phyloP scores from a whole-genome alignment of 1,284 basidiomycete genomes.

The Xanthoconium separans region DNA sequence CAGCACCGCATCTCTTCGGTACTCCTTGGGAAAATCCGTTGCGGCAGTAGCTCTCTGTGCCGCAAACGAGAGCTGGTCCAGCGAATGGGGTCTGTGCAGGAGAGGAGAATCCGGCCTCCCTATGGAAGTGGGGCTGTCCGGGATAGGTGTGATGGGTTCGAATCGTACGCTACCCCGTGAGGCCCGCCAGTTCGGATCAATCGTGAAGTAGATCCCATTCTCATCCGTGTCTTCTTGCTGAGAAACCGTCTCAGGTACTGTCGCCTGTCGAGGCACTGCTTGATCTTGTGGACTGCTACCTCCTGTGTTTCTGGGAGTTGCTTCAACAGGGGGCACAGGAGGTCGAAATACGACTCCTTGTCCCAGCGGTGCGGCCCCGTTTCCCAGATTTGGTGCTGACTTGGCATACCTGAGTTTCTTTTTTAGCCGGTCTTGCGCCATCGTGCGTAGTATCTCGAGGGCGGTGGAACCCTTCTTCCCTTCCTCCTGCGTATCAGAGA shows the following conservation, averaged over 20 bases:
- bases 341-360: neutral
- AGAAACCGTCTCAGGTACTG: neutral
- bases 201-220: slow-evolving; percentile 30
- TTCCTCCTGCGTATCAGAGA: slow-evolving; percentile 1
- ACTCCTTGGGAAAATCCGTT: neutral
- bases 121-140: slow-evolving; percentile 6
- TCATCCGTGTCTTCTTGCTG: slow-evolving; percentile 12
- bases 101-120: slow-evolving; percentile 27
- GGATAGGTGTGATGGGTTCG: slow-evolving; percentile 29
- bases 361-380: neutral
- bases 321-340: neutral
- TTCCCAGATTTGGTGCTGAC: slow-evolving; percentile 27
- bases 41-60: neutral
- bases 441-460: slow-evolving; percentile 9
- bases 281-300: neutral
- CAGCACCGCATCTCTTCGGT: slow-evolving; percentile 1
- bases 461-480: slow-evolving; percentile 8
- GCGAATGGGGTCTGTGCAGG: slow-evolving; percentile 21
- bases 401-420: slow-evolving; percentile 25
- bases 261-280: neutral
- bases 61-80: slow-evolving; percentile 18
- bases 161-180: slow-evolving; percentile 26
- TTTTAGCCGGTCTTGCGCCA: slow-evolving; percentile 20
- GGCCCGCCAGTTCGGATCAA: slow-evolving; percentile 22
- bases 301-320: neutral